Base-by-base conservation (phyloP, 768 basidiomycete species). In the Leccinum arenicola region DNA sequence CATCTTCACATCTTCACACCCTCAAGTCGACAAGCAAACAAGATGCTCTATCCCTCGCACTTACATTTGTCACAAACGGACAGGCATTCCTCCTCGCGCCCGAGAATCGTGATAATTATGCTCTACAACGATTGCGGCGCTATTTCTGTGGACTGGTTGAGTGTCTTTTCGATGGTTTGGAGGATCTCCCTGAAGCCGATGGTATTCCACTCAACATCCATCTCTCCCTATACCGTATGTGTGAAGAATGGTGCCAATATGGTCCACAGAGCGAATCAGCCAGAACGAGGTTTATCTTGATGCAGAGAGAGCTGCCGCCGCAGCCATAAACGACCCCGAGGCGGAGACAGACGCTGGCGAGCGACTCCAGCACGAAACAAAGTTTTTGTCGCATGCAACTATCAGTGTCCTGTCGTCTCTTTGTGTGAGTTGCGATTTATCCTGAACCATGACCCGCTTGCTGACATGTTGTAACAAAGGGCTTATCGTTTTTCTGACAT, bases 71-170 rank as follows among this genome's bases (percentile, higher is more conserved):
- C 36, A 84, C 87, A 38, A 89, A 87, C 62, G 93, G 90, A 6
- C 88, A 93, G 61, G 72, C 82, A 0, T 91, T 93, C 69, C 77
- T 98, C n/a, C 81, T 83, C 4, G 80, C 85, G 3, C 76, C 84
- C 0, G 88, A 91, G 40, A 82, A 86, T 65, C 84, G 88, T 27
- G 88, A 93, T 52, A 88, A 88, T 61, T 85, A 83, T 64, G 83
- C 89, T 2, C 73, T 94, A 27, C 91, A 95, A 62, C 83, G 87
- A 8, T 77, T 96, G 31, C 86, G 95, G 29, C 86, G 93, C 27
- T 95, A 92, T 70, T 97, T 96, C 71, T 97, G 95, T 66, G 89
- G 92, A 21, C 85, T 89, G 0, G 84, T 97, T 4, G 92, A 95
- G 71, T 85, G 88, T 52, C 80, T 97, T 10, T 93, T 95, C 60